phyloP scores from a whole-genome alignment of 306 rosid species.

The Dalbergia cochinchinensis region DNA sequence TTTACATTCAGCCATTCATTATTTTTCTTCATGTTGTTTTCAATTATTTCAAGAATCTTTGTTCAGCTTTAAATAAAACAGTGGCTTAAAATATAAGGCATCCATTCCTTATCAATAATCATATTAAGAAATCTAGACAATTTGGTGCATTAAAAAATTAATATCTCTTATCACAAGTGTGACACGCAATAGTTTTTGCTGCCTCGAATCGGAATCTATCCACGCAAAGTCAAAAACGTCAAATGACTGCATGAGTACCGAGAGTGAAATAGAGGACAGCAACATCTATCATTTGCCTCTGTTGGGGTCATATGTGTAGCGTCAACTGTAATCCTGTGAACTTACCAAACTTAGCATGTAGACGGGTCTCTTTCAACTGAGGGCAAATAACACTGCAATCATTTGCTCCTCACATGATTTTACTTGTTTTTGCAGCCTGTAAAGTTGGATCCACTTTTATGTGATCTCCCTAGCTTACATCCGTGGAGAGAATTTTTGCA shows the following conservation, averaged over 20 bases:
- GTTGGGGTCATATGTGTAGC: not conserved
- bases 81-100: no score
- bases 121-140: no score
- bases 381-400: constrained; percentile 14
- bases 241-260: not conserved
- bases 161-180: no score
- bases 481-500: not conserved
- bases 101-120: no score
- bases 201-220: not conserved
- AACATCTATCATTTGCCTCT: not conserved
- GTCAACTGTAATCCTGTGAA: constrained; percentile 31
- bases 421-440: constrained; percentile 36
- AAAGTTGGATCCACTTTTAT: constrained; percentile 28
- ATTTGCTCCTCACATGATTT: constrained; percentile 40
- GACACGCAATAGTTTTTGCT: not conserved
- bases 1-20: not conserved
- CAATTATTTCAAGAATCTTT: not conserved
- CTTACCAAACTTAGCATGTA: constrained; percentile 28
- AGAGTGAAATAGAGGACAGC: not conserved
- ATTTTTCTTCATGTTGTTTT: no score
- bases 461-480: constrained; percentile 3
- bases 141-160: no score
- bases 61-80: not conserved
- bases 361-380: constrained; percentile 1
- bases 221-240: not conserved